Percentiles rank a stretch among this genome's conserved stretches.
Conservation (phyloP, 2,329 filamentous ascomycete genomes). For the Magnaporthiopsis rhizophila region DNA sequence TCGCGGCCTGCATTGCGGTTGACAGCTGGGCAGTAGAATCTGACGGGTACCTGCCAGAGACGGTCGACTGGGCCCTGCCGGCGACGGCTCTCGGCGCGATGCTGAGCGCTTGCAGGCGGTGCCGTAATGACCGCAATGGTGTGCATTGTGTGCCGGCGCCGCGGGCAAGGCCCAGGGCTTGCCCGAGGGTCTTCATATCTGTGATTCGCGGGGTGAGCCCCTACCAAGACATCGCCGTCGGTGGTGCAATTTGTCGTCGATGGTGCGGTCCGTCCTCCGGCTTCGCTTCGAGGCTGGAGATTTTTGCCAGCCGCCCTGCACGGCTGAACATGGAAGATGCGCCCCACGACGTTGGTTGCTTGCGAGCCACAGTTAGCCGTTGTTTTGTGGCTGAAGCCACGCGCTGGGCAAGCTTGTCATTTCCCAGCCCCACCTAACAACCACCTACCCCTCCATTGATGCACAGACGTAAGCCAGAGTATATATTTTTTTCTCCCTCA, state of each 20-base stretch:
- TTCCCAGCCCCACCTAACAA: background rate
- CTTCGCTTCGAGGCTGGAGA: constrained; percentile 1
- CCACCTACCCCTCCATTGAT: background rate
- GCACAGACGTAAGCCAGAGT: background rate
- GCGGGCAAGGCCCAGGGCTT: constrained; percentile 23
- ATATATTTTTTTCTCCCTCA: background rate
- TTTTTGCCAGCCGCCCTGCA: background rate
- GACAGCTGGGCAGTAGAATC: background rate
- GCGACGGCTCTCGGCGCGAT: constrained; percentile 1
- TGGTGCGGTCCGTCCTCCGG: background rate
- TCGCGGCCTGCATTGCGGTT: background rate
- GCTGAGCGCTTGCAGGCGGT: background rate
- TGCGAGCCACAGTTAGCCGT: background rate
- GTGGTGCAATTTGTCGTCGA: background rate
- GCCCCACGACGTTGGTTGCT: background rate
- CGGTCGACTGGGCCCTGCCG: background rate
- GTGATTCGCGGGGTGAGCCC: background rate
- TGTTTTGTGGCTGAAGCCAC: background rate
- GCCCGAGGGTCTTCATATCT: constrained; percentile 4
- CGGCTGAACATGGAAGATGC: background rate
- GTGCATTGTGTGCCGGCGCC: background rate
- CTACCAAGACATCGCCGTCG: constrained; percentile 4
- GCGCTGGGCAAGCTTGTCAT: background rate
- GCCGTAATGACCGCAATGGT: constrained; percentile 3
- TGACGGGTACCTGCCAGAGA: background rate